phyloP scores from a whole-genome alignment of 1,284 basidiomycete species.

The Rhodotorula sp. region DNA sequence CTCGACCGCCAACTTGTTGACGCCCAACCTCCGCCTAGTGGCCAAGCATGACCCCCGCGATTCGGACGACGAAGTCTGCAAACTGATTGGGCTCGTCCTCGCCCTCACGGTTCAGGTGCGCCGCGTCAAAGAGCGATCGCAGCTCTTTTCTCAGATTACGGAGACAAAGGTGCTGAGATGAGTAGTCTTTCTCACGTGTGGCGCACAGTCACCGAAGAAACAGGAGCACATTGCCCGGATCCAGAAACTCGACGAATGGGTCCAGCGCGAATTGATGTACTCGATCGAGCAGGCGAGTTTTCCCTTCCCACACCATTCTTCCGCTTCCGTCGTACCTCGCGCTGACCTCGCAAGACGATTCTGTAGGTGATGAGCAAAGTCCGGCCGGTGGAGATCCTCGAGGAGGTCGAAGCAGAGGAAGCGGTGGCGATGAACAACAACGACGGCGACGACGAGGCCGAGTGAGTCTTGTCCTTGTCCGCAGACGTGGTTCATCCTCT shows the following conservation, averaged over 20 bases:
- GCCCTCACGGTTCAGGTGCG: constrained; percentile 81
- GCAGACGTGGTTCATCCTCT: not conserved
- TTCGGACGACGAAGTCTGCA: constrained; percentile 60
- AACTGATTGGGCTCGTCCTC: constrained; percentile 79
- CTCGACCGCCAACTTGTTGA: constrained; percentile 62
- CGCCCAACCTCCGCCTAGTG: constrained; percentile 75
- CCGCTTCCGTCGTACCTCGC: not conserved
- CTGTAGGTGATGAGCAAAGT: constrained; percentile 70
- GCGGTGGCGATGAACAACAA: not conserved
- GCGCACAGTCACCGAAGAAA: constrained; percentile 54
- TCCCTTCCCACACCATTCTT: constrained; percentile 30
- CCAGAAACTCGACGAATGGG: constrained; percentile 68
- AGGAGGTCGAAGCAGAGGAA: constrained; percentile 12
- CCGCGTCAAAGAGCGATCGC: not conserved
- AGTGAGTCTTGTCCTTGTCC: constrained; percentile 4
- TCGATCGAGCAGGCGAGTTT: constrained; percentile 70
- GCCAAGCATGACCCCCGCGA: constrained; percentile 63
- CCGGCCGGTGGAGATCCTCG: constrained; percentile 36
- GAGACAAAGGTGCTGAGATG: no score
- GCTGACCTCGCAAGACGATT: not conserved
- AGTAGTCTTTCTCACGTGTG: not conserved
- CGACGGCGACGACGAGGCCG: constrained; percentile 5
- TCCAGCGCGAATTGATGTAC: constrained; percentile 80
- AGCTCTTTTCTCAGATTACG: no score
- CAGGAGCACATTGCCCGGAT: constrained; percentile 79